Conservation (phyloP, 1,284 basidiomycete species). For the Melampsora abietis-canadensis region DNA sequence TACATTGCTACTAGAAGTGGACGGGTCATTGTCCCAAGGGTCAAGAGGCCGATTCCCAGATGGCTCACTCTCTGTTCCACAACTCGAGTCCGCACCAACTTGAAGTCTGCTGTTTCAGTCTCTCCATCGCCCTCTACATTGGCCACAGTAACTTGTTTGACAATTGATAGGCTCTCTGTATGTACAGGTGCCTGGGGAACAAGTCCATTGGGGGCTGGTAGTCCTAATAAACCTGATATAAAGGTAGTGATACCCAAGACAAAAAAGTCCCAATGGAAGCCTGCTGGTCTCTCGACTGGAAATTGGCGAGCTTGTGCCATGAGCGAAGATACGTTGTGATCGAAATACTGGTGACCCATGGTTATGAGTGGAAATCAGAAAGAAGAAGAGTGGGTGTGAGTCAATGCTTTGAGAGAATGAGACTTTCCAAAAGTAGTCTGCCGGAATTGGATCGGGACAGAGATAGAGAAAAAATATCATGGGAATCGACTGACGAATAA, state of each 20-base stretch:
- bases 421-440: not conserved
- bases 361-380: not conserved
- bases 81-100: slow-evolving; percentile 50
- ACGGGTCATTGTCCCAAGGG: slow-evolving; percentile 52
- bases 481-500: slow-evolving; percentile 28
- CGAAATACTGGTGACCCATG: slow-evolving; percentile 48
- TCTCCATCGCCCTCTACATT: slow-evolving; percentile 44
- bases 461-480: not conserved
- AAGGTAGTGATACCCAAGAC: slow-evolving; percentile 87
- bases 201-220: slow-evolving; percentile 53
- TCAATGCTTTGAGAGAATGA: not conserved
- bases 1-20: slow-evolving; percentile 52
- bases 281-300: slow-evolving; percentile 83
- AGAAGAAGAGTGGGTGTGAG: not conserved
- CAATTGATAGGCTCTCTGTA: slow-evolving; percentile 76
- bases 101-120: slow-evolving; percentile 1
- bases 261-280: slow-evolving; percentile 74
- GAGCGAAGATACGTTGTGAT: slow-evolving; percentile 72
- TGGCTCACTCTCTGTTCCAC: slow-evolving; percentile 52
- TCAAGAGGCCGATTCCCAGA: slow-evolving; percentile 51
- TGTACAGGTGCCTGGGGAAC: slow-evolving; percentile 96
- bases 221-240: slow-evolving; percentile 79
- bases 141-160: slow-evolving; percentile 57
- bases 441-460: not conserved
- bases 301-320: slow-evolving; percentile 91